Percentiles rank a stretch among this genome's conserved stretches.
phyloP scores from a whole-genome alignment of 345 rosid species.

The Tarenaya hassleriana region DNA sequence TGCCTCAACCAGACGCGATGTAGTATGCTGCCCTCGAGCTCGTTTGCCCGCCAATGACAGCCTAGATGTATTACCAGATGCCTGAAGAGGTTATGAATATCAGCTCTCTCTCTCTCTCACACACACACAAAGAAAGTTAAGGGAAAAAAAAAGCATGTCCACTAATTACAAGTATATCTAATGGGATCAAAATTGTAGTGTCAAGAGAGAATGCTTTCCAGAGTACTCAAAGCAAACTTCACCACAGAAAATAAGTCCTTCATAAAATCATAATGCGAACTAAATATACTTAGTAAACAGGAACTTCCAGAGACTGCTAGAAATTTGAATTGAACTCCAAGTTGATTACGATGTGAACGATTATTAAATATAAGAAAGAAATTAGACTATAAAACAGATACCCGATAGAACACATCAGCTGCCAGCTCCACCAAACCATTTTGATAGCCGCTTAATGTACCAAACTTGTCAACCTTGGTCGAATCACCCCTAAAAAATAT shows the following conservation, averaged over 20 bases:
- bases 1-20: slow-evolving; percentile 60
- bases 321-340: background rate
- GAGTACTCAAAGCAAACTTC: slow-evolving; percentile 9
- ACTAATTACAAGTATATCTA: background rate
- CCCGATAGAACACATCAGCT: slow-evolving; percentile 69
- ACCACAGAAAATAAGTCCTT: slow-evolving; percentile 8
- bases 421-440: slow-evolving; percentile 72
- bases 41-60: slow-evolving; percentile 53
- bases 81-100: slow-evolving; percentile 35
- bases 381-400: slow-evolving; percentile 22
- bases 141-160: slow-evolving; percentile 11
- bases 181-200: slow-evolving; percentile 14
- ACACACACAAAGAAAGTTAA: slow-evolving; percentile 15
- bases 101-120: slow-evolving; percentile 18
- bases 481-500: slow-evolving; percentile 52
- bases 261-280: slow-evolving; percentile 8
- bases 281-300: slow-evolving; percentile 8
- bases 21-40: slow-evolving; percentile 51
- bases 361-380: slow-evolving; percentile 12
- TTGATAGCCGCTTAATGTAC: slow-evolving; percentile 54
- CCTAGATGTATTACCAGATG: slow-evolving; percentile 43
- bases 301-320: slow-evolving; percentile 19
- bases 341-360: background rate
- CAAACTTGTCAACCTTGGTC: slow-evolving; percentile 67
- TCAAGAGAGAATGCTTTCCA: background rate